These are phyloP conservation scores for Colletotrichum sp. DNA, from an alignment of 2,329 filamentous ascomycete genomes.

Conservation along the genomic window DNA sequence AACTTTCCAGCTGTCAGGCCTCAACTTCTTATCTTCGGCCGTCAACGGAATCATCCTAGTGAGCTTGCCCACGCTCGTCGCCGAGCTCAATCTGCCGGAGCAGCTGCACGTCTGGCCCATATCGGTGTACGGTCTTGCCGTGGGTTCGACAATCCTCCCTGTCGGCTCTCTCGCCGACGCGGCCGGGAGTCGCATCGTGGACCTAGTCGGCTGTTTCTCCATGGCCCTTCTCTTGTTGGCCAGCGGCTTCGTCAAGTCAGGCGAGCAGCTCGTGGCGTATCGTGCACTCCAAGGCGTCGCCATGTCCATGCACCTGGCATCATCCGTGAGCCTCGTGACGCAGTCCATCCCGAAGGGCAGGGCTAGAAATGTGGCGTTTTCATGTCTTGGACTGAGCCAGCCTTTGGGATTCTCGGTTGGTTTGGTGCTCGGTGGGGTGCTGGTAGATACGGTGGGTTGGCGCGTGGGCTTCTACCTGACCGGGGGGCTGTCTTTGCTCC, in stretches of 20 bases:
- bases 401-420: constrained; percentile 56
- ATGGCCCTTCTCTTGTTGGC: constrained; percentile 35
- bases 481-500: constrained; percentile 22
- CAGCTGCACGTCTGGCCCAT: background rate
- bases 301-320: constrained; percentile 38
- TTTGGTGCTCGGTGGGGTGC: constrained; percentile 52
- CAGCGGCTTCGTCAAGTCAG: constrained; percentile 45
- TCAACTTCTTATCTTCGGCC: background rate
- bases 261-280: constrained; percentile 39
- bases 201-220: constrained; percentile 36
- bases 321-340: constrained; percentile 39
- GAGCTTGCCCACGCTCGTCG: background rate
- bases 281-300: constrained; percentile 45
- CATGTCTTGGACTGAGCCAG: constrained; percentile 49
- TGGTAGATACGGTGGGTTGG: constrained; percentile 54
- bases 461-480: constrained; percentile 49
- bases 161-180: constrained; percentile 31
- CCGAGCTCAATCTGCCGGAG: background rate
- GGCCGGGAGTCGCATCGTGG: constrained; percentile 35
- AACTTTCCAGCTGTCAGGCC: background rate
- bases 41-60: background rate
- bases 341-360: constrained; percentile 33
- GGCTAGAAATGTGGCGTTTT: constrained; percentile 44
- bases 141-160: background rate
- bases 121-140: background rate